A percentile compares a stretch with the other conserved stretches of the same genome.
Conservation (phyloP, 768 basidiomycete genomes). For the Auriscalpium vulgare region DNA sequence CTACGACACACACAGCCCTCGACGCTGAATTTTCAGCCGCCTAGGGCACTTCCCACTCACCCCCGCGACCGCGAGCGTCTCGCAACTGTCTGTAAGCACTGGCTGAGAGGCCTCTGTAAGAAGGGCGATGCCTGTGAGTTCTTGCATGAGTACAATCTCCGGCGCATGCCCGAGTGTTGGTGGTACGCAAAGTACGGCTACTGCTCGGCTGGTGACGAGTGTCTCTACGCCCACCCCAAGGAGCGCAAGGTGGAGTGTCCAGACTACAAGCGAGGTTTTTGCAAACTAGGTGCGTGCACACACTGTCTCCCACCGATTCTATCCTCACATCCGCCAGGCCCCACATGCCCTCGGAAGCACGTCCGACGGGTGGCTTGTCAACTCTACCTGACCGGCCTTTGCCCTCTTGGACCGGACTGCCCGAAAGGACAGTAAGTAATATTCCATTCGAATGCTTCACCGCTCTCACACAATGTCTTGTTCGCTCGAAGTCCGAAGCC, state of each 20-base stretch:
- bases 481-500: constrained; percentile 61
- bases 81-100: constrained; percentile 96
- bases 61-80: constrained; percentile 78
- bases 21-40: constrained; percentile 81
- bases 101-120: constrained; percentile 96
- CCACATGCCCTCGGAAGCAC: constrained; percentile 85
- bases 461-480: constrained; percentile 7
- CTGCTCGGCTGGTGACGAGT: constrained; percentile 95
- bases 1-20: constrained; percentile 88
- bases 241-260: constrained; percentile 90
- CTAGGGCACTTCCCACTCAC: constrained; percentile 73
- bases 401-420: constrained; percentile 85
- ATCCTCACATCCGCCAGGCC: constrained; percentile 42
- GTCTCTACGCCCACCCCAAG: constrained; percentile 92
- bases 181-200: constrained; percentile 98
- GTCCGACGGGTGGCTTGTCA: constrained; percentile 88
- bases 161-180: constrained; percentile 98
- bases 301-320: constrained; percentile 2
- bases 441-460: background rate
- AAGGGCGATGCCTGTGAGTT: constrained; percentile 98
- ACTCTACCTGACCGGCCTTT: constrained; percentile 86
- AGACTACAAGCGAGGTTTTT: constrained; percentile 94
- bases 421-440: constrained; percentile 76
- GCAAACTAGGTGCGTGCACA: constrained; percentile 69
- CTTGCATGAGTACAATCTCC: constrained; percentile 95